Base-by-base conservation (phyloP, 2,329 filamentous ascomycete genomes). In the Emericellopsis atlantica region DNA sequence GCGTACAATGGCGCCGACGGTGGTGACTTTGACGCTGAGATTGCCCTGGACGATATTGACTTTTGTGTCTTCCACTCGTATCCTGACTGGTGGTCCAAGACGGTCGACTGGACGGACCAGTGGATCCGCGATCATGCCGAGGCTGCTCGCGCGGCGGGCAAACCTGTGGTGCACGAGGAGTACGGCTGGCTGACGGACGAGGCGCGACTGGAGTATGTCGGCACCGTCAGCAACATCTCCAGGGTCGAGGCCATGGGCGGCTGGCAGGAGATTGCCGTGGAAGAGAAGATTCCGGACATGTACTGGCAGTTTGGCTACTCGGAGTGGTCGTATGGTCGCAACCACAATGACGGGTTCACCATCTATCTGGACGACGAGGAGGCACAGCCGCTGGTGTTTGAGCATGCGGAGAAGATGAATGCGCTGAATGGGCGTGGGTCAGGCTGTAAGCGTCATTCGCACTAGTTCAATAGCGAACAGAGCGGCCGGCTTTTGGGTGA, bases 221-320 rank as follows among this genome's bases (percentile, higher is more conserved):
- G 64, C 43, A 60, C 54, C 32, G 57, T 61, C 0, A 55, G 56
- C n/a, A 61, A 68, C 42, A 55, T 60, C 31, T 67, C 67, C 0
- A 51, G 72, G 0, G 40, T 62, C 0, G 60, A 67, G 39, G 69
- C 68, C 1, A 44, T 73, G 2, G 59, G 62, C 10, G 54, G 58
- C 26, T 75, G 71, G 70, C 72, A 75, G 53, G 56, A 58, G 21
- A 69, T 69, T 5, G 60, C 56, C 12, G 46, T 70, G 6, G 55
- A 65, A 42, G 61, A 70, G 49, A 63, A 66, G 46, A 58, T 76
- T 51, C 55, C 66, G 3, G 70, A 74, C 45, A 36, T 74, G 62
- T 76, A 65, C 54, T 76, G 72, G 72, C 72, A 76, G 45, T 74
- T 60, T 46, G 72, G 72, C 0, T 74, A 57, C 46, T 63, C 59